Base-by-base conservation (phyloP, 805 yeast genomes). In the Kurtzmaniella cleridarum region DNA sequence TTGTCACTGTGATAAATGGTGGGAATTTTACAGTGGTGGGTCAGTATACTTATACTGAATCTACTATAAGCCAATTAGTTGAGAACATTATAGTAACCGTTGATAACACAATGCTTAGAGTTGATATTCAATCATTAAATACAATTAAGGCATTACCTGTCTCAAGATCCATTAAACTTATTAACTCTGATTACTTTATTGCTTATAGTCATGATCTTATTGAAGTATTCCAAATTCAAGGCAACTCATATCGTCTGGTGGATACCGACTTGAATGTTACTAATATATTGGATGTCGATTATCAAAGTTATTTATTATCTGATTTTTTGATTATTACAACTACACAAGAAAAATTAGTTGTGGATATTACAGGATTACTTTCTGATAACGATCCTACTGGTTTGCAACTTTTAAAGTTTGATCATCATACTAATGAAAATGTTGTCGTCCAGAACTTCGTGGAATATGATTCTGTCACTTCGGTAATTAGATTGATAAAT, bases 301-400 rank as follows among this genome's bases (percentile, higher is more conserved):
- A 30, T 17, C 18, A 14, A 13, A 36, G 32, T 12, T 17, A 27
- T 8, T 23, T 28, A 13, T 27, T 36, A 9, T 17, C 18, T 13
- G 39, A 36, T n/a, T 36, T 36, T 20, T 17, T 36, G n/a, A 33
- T 36, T 12, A n/a, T 36, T 10, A 29, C 39, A 5, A 30, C 34
- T 6, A 7, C 31, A 5, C 16, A 27, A 26, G 10, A 29, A 12
- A 36, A 29, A 17, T 13, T 36, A 7, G 34, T 36, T 9, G n/a
- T 29, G 4, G 39, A 36, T 30, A 36, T 36, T 14, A 29, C 39
- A 11, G 39, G 39, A 9, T 23, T 36, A 9, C 30, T 36, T 13
- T 36, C 39, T 9, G 39, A 36, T 17, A 18, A 36, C 14, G 39
- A 36, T 29, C 39, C 39, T 14, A n/a, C 33, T 10, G 15, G 32